These are phyloP conservation scores for Aciculoconidium aculeatum DNA, from an alignment of 805 yeast species.

Conservation along the genomic window DNA sequence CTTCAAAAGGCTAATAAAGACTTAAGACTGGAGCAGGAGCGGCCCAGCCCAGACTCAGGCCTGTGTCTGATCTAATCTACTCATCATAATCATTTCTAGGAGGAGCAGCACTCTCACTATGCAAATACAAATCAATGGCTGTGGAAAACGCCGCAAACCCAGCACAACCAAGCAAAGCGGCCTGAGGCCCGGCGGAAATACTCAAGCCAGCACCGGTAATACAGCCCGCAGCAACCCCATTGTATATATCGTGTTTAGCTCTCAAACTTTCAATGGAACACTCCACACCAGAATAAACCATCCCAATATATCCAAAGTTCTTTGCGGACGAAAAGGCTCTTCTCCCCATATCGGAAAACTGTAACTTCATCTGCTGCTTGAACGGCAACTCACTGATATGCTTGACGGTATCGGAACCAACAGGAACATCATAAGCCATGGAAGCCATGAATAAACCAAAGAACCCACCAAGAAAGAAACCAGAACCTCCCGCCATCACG, in stretches of 20 bases:
- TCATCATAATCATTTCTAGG: slow-evolving; percentile 83
- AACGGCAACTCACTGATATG: slow-evolving; percentile 81
- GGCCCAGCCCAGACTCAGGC: no score
- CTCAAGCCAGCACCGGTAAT: slow-evolving; percentile 96
- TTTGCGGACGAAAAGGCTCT: slow-evolving; percentile 87
- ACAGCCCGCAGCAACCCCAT: slow-evolving; percentile 92
- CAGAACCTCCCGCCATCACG: slow-evolving; percentile 85
- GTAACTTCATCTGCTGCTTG: slow-evolving; percentile 86
- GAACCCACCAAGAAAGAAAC: slow-evolving; percentile 91
- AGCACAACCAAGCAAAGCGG: slow-evolving; percentile 88
- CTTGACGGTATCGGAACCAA: slow-evolving; percentile 48
- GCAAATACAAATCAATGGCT: slow-evolving; percentile 81
- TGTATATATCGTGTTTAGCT: slow-evolving; percentile 87
- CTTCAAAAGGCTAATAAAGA: no score
- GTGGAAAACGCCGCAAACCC: slow-evolving; percentile 96
- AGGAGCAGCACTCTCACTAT: slow-evolving; percentile 77
- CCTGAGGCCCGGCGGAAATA: slow-evolving; percentile 87
- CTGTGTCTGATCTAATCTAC: slow-evolving; percentile 15
- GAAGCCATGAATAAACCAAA: slow-evolving; percentile 93
- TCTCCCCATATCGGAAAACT: slow-evolving; percentile 86
- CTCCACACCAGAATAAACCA: slow-evolving; percentile 88
- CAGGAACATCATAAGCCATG: slow-evolving; percentile 79
- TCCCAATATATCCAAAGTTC: slow-evolving; percentile 90
- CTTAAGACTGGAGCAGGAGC: no score
- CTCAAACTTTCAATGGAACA: slow-evolving; percentile 80